Evolutionary conservation across 495 filamentous ascomycete genomes (phyloP).

Genomic region (Staphylotrichum longicolle): DNA sequence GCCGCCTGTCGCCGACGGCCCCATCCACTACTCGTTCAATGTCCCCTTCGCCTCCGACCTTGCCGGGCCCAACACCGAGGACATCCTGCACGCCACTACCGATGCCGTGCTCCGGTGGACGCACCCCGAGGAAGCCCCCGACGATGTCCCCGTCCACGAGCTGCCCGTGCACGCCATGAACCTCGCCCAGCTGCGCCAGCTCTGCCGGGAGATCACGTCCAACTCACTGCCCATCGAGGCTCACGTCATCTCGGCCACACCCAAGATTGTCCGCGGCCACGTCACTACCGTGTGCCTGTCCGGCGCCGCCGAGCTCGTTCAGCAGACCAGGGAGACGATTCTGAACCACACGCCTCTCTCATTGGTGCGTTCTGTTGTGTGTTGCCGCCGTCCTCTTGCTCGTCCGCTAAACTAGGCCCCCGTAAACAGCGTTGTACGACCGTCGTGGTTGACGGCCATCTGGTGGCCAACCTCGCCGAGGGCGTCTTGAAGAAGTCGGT

Average conservation of each 20-base stretch:
- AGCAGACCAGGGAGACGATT: constrained; percentile 78
- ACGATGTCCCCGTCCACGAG: constrained; percentile 77
- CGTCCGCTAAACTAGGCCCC: constrained; percentile 20
- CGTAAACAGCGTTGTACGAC: constrained; percentile 73
- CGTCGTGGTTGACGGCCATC: constrained; percentile 85
- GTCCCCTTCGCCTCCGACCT: constrained; percentile 91
- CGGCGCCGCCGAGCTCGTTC: constrained; percentile 76
- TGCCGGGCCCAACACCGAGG: constrained; percentile 83
- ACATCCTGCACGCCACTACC: constrained; percentile 83
- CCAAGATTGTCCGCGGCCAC: constrained; percentile 69
- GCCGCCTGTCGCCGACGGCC: constrained; percentile 59
- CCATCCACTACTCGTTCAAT: constrained; percentile 80
- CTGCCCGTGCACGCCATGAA: constrained; percentile 86
- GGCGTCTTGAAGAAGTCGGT: constrained; percentile 60
- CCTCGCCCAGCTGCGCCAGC: constrained; percentile 67
- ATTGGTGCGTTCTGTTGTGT: constrained; percentile 58
- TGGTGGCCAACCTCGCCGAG: constrained; percentile 77
- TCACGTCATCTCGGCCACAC: constrained; percentile 74
- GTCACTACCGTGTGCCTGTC: constrained; percentile 90
- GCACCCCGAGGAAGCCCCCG: constrained; percentile 78
- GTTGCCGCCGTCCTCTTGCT: constrained; percentile 6
- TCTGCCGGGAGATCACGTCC: constrained; percentile 74
- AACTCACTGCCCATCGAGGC: constrained; percentile 72
- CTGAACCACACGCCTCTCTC: constrained; percentile 83
- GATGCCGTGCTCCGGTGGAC: constrained; percentile 86